A percentile compares a stretch with the other conserved stretches of the same genome.
Conservation (phyloP, 371 early-diverging fungal genomes). For the Rhizomucor miehei region DNA sequence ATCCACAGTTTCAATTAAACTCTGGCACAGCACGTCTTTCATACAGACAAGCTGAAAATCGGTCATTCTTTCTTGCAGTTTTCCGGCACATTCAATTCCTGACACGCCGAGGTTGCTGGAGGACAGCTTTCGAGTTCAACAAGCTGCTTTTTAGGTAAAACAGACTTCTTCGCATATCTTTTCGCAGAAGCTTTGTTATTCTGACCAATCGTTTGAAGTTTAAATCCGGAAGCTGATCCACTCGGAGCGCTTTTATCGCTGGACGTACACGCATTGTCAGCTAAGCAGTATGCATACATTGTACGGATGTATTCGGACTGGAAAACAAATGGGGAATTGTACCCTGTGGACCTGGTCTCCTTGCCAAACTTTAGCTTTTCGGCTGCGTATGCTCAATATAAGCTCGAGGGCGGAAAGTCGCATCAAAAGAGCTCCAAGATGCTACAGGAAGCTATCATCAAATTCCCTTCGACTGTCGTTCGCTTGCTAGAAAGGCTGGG, state of each 20-base stretch:
- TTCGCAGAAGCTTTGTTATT: not conserved
- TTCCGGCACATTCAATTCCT: conserved; percentile 82
- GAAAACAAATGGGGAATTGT: conserved; percentile 38
- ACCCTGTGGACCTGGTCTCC: conserved; percentile 28
- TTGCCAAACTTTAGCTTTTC: conserved; percentile 81
- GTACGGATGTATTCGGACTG: conserved; percentile 38
- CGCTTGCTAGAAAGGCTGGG: conserved; percentile 36
- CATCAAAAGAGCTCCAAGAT: conserved; percentile 40
- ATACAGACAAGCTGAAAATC: conserved; percentile 74
- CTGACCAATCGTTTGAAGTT: conserved; percentile 23
- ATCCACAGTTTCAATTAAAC: conserved; percentile 70
- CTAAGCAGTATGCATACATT: conserved; percentile 73
- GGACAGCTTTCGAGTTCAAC: conserved; percentile 86
- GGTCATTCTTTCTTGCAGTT: conserved; percentile 80
- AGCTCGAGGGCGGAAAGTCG: conserved; percentile 27
- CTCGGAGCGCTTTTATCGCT: conserved; percentile 72
- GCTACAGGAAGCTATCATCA: conserved; percentile 64
- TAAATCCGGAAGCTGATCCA: conserved; percentile 79
- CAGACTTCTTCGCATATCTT: not conserved
- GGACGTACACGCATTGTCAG: conserved; percentile 81
- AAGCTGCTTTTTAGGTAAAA: conserved; percentile 65
- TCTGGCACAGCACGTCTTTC: conserved; percentile 70
- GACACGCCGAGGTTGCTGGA: conserved; percentile 89
- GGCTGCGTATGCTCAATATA: conserved; percentile 72
- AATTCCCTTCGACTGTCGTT: conserved; percentile 32